Evolutionary conservation across 2,329 filamentous ascomycete species (phyloP).

Genomic region (Microcyclospora tardicrescens): DNA sequence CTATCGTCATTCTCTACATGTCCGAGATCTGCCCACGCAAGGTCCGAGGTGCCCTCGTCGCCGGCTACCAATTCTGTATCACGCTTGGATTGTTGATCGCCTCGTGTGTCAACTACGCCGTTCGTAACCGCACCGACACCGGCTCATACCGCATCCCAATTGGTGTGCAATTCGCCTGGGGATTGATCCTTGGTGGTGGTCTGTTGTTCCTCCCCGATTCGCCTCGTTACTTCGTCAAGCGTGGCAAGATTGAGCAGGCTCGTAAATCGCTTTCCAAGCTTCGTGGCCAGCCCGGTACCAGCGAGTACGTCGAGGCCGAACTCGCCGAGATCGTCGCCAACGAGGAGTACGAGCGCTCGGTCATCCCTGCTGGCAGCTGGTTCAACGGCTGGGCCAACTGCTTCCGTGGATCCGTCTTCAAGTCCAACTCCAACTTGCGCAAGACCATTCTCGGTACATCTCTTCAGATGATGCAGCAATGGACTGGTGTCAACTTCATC

Average conservation of each 20-base stretch:
- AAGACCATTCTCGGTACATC: constrained; percentile 35
- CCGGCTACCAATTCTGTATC: constrained; percentile 73
- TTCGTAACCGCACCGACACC: constrained; percentile 47
- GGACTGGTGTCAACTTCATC: constrained; percentile 87
- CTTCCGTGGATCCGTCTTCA: constrained; percentile 43
- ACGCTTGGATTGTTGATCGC: constrained; percentile 57
- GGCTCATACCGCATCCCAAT: constrained; percentile 69
- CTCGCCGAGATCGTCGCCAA: constrained; percentile 80
- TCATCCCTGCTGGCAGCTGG: constrained; percentile 54
- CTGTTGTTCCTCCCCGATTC: constrained; percentile 71
- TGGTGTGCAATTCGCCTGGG: constrained; percentile 68
- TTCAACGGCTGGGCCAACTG: constrained; percentile 55
- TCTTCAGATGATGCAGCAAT: constrained; percentile 40
- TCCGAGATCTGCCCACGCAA: constrained; percentile 50
- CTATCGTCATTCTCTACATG: constrained; percentile 78
- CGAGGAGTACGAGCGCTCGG: constrained; percentile 65
- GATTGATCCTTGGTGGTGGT: constrained; percentile 58
- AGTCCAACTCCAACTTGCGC: constrained; percentile 37
- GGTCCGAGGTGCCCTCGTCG: constrained; percentile 66
- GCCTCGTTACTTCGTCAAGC: constrained; percentile 74
- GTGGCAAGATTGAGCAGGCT: constrained; percentile 54
- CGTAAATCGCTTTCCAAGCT: constrained; percentile 50
- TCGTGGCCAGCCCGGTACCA: constrained; percentile 60
- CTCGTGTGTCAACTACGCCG: constrained; percentile 60
- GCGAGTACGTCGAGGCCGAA: constrained; percentile 64